Conservation (phyloP, 176 grass and related monocot species). For the Olyra latifolia region DNA sequence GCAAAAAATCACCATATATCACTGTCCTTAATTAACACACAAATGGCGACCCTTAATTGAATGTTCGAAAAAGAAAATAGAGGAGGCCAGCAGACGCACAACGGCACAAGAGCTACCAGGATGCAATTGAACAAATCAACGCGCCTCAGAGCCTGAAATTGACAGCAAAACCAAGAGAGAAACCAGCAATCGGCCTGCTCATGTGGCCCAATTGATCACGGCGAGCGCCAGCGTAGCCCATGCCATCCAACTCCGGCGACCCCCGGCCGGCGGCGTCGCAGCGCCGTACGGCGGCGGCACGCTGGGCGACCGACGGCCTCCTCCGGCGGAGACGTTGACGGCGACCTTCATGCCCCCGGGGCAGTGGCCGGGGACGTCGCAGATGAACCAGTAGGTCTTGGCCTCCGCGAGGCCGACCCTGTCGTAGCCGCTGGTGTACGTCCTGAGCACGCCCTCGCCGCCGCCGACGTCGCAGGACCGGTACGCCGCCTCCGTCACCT, state of each 20-base stretch:
- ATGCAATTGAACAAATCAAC: neutral
- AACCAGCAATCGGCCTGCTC: neutral
- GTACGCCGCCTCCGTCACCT: constrained; percentile 49
- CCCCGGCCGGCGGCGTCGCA: neutral
- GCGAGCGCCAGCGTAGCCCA: neutral
- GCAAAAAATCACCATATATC: too few species aligned
- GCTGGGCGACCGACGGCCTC: neutral
- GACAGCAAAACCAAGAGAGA: neutral
- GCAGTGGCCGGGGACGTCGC: constrained; percentile 48
- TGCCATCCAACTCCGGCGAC: neutral
- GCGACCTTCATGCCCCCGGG: constrained; percentile 43
- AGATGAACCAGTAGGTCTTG: constrained; percentile 57
- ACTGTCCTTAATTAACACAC: too few species aligned
- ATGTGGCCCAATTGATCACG: neutral
- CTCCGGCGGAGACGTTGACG: constrained; percentile 25
- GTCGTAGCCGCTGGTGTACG: constrained; percentile 44
- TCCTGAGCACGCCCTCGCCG: constrained; percentile 24
- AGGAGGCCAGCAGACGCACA: too few species aligned
- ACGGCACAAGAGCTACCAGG: neutral
- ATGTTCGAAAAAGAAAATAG: too few species aligned
- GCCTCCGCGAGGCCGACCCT: constrained; percentile 33
- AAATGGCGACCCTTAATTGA: neutral
- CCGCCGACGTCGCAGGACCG: constrained; percentile 28
- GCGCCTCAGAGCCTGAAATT: neutral
- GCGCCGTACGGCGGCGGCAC: neutral